phyloP scores from a whole-genome alignment of 805 yeast genomes.

The Saccharomyces paradoxus region DNA sequence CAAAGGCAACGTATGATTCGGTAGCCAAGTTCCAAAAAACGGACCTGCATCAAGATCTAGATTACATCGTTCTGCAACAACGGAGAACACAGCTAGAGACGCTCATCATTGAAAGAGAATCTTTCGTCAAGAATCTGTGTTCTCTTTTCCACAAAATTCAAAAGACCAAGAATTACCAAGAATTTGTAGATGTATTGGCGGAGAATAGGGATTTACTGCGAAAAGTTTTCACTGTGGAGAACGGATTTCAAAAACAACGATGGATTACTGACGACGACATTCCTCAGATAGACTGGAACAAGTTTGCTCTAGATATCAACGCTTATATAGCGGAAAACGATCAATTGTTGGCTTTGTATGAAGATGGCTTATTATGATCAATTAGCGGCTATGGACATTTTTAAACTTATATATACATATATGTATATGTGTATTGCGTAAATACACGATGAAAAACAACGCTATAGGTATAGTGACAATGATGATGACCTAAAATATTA shows the following conservation, averaged over 20 bases:
- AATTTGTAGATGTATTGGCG: constrained; percentile 23
- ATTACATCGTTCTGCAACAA: constrained; percentile 17
- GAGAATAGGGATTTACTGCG: constrained; percentile 19
- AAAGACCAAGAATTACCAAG: constrained; percentile 26
- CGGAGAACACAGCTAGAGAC: constrained; percentile 17
- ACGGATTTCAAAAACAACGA: constrained; percentile 1
- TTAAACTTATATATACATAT: background rate
- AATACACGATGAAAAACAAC: background rate
- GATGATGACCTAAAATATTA: background rate
- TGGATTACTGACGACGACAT: background rate
- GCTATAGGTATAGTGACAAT: background rate
- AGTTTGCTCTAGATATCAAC: constrained; percentile 21
- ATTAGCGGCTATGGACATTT: background rate
- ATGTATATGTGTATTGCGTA: background rate
- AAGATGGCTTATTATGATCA: constrained; percentile 13
- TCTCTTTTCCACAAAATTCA: constrained; percentile 22
- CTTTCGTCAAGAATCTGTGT: constrained; percentile 18
- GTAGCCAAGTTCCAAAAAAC: constrained; percentile 20
- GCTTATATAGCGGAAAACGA: constrained; percentile 19
- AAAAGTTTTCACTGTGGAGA: constrained; percentile 26
- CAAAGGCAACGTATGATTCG: constrained; percentile 10
- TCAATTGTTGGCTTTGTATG: constrained; percentile 13
- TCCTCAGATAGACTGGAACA: constrained; percentile 19
- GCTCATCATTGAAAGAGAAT: constrained; percentile 13
- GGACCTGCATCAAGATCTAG: constrained; percentile 16